Conservation (phyloP, 1,284 basidiomycete genomes). For the Sanghuangporus baumii region DNA sequence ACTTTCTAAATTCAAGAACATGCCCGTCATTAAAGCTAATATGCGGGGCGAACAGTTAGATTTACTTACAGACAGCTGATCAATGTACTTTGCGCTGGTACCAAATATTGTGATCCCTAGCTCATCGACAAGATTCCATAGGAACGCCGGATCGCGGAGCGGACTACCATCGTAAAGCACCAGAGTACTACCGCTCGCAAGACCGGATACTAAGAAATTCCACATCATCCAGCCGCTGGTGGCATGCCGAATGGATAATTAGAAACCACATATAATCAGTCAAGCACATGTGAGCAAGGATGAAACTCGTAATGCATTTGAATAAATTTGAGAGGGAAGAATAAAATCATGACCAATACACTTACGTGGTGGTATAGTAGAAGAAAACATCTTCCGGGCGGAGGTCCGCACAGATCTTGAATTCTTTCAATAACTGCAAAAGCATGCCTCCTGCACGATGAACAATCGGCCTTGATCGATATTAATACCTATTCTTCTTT, state of each 20-base stretch:
- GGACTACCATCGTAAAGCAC: constrained; percentile 86
- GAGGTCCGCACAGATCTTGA: constrained; percentile 73
- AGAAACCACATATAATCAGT: not conserved
- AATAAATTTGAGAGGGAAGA: not conserved
- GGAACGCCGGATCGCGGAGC: constrained; percentile 58
- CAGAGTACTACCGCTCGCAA: constrained; percentile 67
- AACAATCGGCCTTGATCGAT: constrained; percentile 59
- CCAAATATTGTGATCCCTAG: constrained; percentile 79
- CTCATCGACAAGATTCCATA: constrained; percentile 73
- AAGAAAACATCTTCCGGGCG: constrained; percentile 73
- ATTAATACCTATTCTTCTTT: not conserved
- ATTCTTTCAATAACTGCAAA: constrained; percentile 77
- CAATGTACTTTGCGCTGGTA: constrained; percentile 78
- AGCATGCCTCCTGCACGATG: constrained; percentile 88
- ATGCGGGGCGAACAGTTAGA: constrained; percentile 17
- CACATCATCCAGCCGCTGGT: constrained; percentile 83
- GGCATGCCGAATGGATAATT: not conserved
- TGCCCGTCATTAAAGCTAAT: constrained; percentile 4
- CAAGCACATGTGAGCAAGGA: too few relatives aligned
- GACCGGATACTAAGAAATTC: constrained; percentile 72
- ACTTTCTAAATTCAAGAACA: constrained; percentile 39
- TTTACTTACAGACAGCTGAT: constrained; percentile 60
- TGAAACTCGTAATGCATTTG: too few relatives aligned
- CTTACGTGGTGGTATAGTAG: constrained; percentile 84
- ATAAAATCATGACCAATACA: constrained; percentile 16